phyloP scores from a whole-genome alignment of 441 rosid genomes.

The Erysimum cheiri region DNA sequence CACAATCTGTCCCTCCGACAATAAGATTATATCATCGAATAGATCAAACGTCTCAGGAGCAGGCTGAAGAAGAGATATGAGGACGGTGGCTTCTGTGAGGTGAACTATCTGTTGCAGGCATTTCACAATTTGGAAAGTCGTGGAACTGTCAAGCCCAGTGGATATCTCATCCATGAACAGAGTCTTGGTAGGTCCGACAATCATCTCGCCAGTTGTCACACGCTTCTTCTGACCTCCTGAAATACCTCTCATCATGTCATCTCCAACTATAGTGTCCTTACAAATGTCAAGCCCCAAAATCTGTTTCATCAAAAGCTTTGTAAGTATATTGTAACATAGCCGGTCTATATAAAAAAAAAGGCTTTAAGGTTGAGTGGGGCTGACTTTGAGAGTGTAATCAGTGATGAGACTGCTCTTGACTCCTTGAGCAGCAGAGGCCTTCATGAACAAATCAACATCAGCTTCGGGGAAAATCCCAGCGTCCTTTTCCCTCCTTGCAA shows the following conservation, averaged over 20 bases:
- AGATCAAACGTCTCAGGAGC: slow-evolving; percentile 94
- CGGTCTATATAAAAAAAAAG: not conserved
- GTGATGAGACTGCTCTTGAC: slow-evolving; percentile 65
- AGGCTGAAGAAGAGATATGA: slow-evolving; percentile 87
- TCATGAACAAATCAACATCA: slow-evolving; percentile 75
- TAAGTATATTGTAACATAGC: not conserved
- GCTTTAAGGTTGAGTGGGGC: slow-evolving; percentile 22
- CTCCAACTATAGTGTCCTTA: slow-evolving; percentile 89
- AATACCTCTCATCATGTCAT: slow-evolving; percentile 83
- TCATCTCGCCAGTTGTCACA: slow-evolving; percentile 96
- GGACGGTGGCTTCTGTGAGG: slow-evolving; percentile 74
- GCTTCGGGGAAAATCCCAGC: slow-evolving; percentile 76
- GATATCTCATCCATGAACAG: slow-evolving; percentile 97
- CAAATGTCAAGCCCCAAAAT: slow-evolving; percentile 89
- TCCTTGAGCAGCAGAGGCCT: slow-evolving; percentile 76
- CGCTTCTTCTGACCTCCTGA: slow-evolving; percentile 95
- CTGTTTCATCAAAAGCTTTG: slow-evolving; percentile 46
- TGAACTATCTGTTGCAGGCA: slow-evolving; percentile 89
- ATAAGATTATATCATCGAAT: slow-evolving; percentile 78
- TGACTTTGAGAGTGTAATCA: slow-evolving; percentile 72
- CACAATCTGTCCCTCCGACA: slow-evolving; percentile 82
- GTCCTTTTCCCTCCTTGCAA: slow-evolving; percentile 64
- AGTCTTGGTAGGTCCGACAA: slow-evolving; percentile 92
- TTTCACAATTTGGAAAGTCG: slow-evolving; percentile 85
- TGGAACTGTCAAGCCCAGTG: slow-evolving; percentile 94